Conservation (phyloP, 306 rosid genomes). For the Fagus sylvatica region DNA sequence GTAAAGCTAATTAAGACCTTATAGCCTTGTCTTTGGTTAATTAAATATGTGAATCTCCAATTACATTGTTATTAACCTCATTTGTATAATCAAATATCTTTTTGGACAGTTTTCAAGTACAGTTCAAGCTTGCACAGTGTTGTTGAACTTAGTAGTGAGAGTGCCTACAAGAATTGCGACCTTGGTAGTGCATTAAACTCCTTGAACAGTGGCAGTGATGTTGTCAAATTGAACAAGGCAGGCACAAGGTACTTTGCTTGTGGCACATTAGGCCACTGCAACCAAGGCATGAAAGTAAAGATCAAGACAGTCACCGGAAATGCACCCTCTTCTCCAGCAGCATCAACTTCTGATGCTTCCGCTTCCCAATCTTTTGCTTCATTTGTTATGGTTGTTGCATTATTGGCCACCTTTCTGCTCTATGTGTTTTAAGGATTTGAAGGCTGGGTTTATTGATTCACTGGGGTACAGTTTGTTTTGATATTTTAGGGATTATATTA, state of each 20-base stretch:
- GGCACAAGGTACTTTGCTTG: slow-evolving; percentile 72
- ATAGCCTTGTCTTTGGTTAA: too few relatives aligned
- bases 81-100: not conserved
- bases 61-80: not conserved
- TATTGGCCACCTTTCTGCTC: slow-evolving; percentile 20
- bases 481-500: not conserved
- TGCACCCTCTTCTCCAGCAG: slow-evolving; percentile 47
- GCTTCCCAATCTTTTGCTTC: slow-evolving; percentile 29
- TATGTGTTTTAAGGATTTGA: slow-evolving; percentile 24
- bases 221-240: slow-evolving; percentile 50
- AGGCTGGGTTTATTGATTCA: not conserved
- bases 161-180: slow-evolving; percentile 67
- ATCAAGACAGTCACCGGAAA: slow-evolving; percentile 42
- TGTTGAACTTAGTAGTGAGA: slow-evolving; percentile 59
- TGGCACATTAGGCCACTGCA: slow-evolving; percentile 80
- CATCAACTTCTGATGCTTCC: slow-evolving; percentile 32
- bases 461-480: not conserved
- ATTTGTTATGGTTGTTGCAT: slow-evolving; percentile 20
- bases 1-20: not conserved
- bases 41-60: not conserved
- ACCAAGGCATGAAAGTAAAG: slow-evolving; percentile 85
- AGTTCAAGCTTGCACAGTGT: slow-evolving; percentile 64
- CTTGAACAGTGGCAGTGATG: slow-evolving; percentile 58
- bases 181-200: slow-evolving; percentile 47
- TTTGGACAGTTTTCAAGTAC: slow-evolving; percentile 76